These are phyloP conservation scores for Dactylellina sp. DNA, from an alignment of 2,329 filamentous ascomycete genomes.

Conservation along the genomic window DNA sequence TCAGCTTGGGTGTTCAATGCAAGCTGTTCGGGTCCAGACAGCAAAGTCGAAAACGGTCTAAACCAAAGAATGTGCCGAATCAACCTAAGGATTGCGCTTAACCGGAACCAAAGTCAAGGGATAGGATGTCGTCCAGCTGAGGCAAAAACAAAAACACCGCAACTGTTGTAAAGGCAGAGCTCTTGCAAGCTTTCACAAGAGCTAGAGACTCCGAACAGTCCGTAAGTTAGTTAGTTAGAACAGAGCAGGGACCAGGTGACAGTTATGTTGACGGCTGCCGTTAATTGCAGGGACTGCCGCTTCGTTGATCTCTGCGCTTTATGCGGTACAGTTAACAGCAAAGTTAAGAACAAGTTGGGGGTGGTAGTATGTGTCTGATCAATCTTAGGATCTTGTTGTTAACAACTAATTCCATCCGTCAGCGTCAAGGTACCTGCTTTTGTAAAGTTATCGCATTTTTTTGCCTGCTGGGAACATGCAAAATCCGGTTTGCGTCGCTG, in stretches of 20 bases:
- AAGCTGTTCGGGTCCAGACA: constrained; percentile 51
- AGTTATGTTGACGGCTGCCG: constrained; percentile 22
- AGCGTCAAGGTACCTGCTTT: constrained; percentile 51
- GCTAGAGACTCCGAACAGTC: constrained; percentile 31
- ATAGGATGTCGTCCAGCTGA: constrained; percentile 29
- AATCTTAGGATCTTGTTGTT: constrained; percentile 34
- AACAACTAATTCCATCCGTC: constrained; percentile 44
- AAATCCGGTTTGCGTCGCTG: constrained; percentile 60
- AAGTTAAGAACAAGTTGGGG: constrained; percentile 37
- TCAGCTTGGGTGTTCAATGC: constrained; percentile 49
- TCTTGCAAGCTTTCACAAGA: constrained; percentile 34
- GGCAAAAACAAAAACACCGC: constrained; percentile 46
- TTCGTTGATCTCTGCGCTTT: constrained; percentile 47
- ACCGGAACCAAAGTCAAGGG: constrained; percentile 49
- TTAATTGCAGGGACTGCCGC: constrained; percentile 52
- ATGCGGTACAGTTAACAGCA: constrained; percentile 19
- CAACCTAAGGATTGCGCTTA: constrained; percentile 51
- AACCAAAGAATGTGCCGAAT: constrained; percentile 47
- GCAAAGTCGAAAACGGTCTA: constrained; percentile 52
- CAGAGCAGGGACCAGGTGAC: constrained; percentile 28
- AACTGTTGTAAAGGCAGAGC: constrained; percentile 29
- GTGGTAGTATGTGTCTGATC: constrained; percentile 45
- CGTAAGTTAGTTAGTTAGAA: constrained; percentile 37
- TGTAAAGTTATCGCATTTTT: constrained; percentile 37
- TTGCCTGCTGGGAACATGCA: constrained; percentile 57